Conservation (phyloP, 495 filamentous ascomycete species). For the Aspergillus campestris region DNA sequence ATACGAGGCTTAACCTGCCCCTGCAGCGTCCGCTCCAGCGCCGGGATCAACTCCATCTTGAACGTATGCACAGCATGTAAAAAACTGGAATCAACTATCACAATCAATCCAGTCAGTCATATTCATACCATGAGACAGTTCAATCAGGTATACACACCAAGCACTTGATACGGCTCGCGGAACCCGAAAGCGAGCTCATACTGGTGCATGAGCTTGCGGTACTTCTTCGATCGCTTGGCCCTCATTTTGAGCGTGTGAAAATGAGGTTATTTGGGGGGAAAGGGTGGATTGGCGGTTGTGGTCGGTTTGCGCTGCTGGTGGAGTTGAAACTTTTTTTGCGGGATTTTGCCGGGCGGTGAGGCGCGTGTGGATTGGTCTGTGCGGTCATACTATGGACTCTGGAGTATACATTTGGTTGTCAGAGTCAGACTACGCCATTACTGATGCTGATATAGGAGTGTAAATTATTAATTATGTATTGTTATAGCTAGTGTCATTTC, state of each 20-base stretch:
- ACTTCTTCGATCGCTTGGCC: slow-evolving; percentile 89
- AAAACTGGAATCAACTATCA: slow-evolving; percentile 67
- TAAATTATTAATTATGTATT: no score
- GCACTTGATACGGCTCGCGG: slow-evolving; percentile 87
- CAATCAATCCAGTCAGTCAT: slow-evolving; percentile 12
- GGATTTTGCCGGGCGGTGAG: slow-evolving; percentile 35
- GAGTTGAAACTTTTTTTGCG: slow-evolving; percentile 32
- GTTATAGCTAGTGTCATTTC: no score
- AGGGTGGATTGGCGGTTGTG: not conserved
- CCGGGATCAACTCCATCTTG: slow-evolving; percentile 71
- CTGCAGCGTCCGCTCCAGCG: slow-evolving; percentile 66
- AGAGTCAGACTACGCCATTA: no score
- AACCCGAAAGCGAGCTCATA: slow-evolving; percentile 79
- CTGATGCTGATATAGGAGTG: not conserved
- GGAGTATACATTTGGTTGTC: no score
- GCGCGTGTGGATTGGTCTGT: slow-evolving; percentile 24
- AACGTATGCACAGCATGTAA: slow-evolving; percentile 62
- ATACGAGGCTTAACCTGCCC: slow-evolving; percentile 77
- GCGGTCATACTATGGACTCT: slow-evolving; percentile 1
- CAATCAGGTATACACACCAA: slow-evolving; percentile 43
- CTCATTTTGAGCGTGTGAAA: slow-evolving; percentile 48
- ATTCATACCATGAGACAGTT: no score
- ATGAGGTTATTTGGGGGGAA: not conserved
- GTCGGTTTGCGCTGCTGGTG: slow-evolving; percentile 6
- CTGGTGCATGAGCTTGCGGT: slow-evolving; percentile 91